A percentile compares a stretch with the other conserved stretches of the same genome.
Evolutionary conservation across 805 yeast genomes (phyloP).

Genomic region (Clavispora santaluciae): DNA sequence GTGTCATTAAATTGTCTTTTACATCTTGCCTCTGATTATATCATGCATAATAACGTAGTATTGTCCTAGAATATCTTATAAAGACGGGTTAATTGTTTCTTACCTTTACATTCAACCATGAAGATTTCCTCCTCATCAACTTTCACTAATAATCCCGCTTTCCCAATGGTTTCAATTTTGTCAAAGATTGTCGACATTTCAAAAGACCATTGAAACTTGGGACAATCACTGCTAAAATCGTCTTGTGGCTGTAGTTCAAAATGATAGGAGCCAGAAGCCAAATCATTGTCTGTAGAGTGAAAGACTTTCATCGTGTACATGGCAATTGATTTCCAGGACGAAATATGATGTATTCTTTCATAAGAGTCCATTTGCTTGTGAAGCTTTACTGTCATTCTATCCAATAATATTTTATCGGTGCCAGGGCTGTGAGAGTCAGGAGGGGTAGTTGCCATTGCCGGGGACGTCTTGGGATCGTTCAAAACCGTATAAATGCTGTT

Average conservation of each 20-base stretch:
- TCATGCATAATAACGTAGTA: background rate
- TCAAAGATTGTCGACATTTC: constrained; percentile 24
- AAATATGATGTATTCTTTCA: constrained; percentile 27
- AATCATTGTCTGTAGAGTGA: constrained; percentile 16
- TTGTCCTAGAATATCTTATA: constrained; percentile 17
- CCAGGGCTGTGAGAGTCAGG: constrained; percentile 1
- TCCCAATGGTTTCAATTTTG: constrained; percentile 35
- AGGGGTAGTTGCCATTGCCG: background rate
- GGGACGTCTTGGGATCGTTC: background rate
- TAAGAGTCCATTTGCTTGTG: constrained; percentile 32
- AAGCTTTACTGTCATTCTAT: constrained; percentile 31
- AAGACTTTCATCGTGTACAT: constrained; percentile 33
- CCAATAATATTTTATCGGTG: constrained; percentile 17
- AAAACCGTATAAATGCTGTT: constrained; percentile 14
- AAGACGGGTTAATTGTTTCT: constrained; percentile 31
- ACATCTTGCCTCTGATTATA: background rate
- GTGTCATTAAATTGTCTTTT: background rate
- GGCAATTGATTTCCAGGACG: constrained; percentile 40
- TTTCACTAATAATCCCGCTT: constrained; percentile 38
- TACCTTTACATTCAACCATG: constrained; percentile 44
- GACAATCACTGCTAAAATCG: constrained; percentile 8
- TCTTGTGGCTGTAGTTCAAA: constrained; percentile 21
- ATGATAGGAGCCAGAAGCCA: constrained; percentile 24
- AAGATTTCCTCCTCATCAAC: constrained; percentile 25
- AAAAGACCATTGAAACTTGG: constrained; percentile 28